phyloP scores from a whole-genome alignment of 306 rosid genomes.

The Oxytropis ochrocephala region DNA sequence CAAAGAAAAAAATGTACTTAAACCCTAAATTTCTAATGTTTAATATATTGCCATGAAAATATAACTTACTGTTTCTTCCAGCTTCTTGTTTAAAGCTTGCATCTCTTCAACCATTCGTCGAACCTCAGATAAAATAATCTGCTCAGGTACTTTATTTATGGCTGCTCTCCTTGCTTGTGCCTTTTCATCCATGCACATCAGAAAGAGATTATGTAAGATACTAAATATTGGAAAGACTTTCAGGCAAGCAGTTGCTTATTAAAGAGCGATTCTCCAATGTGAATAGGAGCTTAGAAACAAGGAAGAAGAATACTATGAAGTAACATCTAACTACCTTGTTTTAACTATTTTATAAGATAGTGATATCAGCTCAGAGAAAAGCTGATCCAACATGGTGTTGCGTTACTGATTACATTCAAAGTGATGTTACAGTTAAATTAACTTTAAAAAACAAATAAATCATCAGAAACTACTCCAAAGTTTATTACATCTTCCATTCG shows the following conservation, averaged over 20 bases:
- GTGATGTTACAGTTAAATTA: neutral
- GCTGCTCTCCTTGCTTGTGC: constrained; percentile 68
- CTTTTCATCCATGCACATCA: constrained; percentile 36
- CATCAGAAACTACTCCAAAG: neutral
- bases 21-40: constrained; percentile 9
- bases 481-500: neutral
- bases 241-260: neutral
- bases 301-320: neutral
- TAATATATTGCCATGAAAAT: neutral
- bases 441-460: neutral
- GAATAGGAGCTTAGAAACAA: constrained; percentile 5
- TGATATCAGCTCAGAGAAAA: neutral
- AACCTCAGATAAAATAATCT: constrained; percentile 69
- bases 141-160: constrained; percentile 72
- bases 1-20: neutral
- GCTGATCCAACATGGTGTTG: neutral
- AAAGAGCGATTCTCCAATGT: neutral
- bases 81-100: constrained; percentile 70
- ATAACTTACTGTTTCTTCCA: constrained; percentile 76
- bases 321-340: constrained; percentile 8
- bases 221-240: neutral
- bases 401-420: neutral
- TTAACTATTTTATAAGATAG: neutral
- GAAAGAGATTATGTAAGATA: constrained; percentile 16
- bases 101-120: constrained; percentile 92